These are phyloP conservation scores for Fusarium incarnatum DNA, from an alignment of 2,329 filamentous ascomycete genomes.

Conservation along the genomic window DNA sequence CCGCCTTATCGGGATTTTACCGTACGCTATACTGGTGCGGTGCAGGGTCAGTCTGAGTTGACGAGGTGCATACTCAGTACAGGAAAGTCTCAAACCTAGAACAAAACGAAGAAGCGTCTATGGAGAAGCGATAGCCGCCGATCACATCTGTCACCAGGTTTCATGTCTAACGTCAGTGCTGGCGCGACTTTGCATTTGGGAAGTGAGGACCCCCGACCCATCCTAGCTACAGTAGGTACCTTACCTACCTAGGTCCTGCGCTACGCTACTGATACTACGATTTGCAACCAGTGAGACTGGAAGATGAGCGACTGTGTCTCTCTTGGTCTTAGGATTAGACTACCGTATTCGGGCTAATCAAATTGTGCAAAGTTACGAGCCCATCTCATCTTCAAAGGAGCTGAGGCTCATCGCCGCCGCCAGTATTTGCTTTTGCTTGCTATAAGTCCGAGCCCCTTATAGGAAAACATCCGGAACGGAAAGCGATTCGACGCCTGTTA, in stretches of 20 bases:
- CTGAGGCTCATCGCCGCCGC: conserved; percentile 12
- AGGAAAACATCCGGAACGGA: conserved; percentile 4
- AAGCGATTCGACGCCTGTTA: not conserved
- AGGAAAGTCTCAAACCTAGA: conserved; percentile 12
- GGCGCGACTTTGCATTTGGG: not conserved
- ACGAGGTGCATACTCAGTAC: conserved; percentile 23
- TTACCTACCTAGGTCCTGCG: not conserved
- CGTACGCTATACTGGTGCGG: not conserved
- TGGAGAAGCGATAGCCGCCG: conserved; percentile 12
- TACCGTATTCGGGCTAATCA: not conserved
- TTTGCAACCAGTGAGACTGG: not conserved
- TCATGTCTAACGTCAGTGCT: conserved; percentile 10
- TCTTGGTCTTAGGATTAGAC: not conserved
- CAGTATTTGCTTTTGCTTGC: not conserved
- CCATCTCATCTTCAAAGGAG: not conserved
- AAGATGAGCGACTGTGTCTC: not conserved
- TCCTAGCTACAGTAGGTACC: not conserved
- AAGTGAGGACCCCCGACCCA: not conserved
- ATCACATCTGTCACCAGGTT: conserved; percentile 14
- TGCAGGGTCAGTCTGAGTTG: not conserved
- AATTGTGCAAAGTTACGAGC: not conserved
- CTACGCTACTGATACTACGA: not conserved
- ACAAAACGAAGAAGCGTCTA: not conserved
- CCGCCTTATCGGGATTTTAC: not conserved
- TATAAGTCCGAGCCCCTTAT: not conserved